Evolutionary conservation across 2,329 filamentous ascomycete species (phyloP), one percentile per base, ranked within the genome.

Genomic region (Fusarium sp.): DNA sequence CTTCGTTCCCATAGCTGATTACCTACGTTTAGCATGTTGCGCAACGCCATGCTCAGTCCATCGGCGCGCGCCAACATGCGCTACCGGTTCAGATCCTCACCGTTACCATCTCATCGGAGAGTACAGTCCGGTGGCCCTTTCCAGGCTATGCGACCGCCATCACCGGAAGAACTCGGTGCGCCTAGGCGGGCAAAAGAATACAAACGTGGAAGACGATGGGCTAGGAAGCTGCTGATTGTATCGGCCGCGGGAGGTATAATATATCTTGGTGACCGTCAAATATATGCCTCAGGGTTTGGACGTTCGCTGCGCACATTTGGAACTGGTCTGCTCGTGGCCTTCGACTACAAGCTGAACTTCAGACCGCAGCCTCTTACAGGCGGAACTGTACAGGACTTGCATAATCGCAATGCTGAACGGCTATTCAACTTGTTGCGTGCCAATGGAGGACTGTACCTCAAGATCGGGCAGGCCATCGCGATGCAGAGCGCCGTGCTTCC

Each of bases 341-440:
- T 94, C 25, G 96, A 99, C 82, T 98, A 99, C 84, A 98, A 98
- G 82, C 84, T 98, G 79, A 98, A 99, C 81, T 99, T 99, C 80
- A 89, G 93, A 8, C 86, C 92, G 8, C 83, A 93, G 70, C 94
- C 95, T 9, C 86, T 90, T 58, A 86, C 90, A 51, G 93, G 91
- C 25, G 88, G 90, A 52, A 90, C 89, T 21, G 89, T 97, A 42
- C 85, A 88, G 43, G 92, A 93, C 62, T 82, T 98, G 52, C 96
- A 99, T 80, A 83, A 86, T 39, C 90, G 96, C 65, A 97, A 92
- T 77, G 96, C 96, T 0, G 89, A 94, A 81, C 86, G 93, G 26
- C 83, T 98, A 39, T 97, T 93, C 65, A 86, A 95, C 30, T 82
- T 99, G 67, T 85, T 98, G 71, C 87, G 93, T 26, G 84, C 88